phyloP scores from a whole-genome alignment of 2,329 filamentous ascomycete genomes.

The Xylaria polymorpha region DNA sequence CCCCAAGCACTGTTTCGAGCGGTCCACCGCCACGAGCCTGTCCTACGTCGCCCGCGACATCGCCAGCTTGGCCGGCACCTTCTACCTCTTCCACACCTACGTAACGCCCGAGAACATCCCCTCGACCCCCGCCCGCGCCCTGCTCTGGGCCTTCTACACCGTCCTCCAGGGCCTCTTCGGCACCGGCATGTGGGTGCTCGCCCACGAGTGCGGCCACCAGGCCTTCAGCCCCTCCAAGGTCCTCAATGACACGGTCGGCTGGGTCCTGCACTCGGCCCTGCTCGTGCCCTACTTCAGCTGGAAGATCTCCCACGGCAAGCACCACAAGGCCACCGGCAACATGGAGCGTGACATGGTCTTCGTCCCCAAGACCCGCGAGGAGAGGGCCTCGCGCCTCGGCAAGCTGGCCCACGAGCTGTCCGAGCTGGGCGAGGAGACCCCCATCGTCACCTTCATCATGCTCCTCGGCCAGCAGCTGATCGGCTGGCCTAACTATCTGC shows the following conservation, averaged over 20 bases:
- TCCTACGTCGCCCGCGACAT: constrained; percentile 88
- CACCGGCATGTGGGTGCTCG: constrained; percentile 95
- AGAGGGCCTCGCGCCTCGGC: constrained; percentile 81
- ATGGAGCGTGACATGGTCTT: constrained; percentile 99
- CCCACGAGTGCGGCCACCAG: constrained; percentile 97
- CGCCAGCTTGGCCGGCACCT: constrained; percentile 76
- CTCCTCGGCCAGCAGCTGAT: constrained; percentile 87
- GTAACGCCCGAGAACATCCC: constrained; percentile 87
- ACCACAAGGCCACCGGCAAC: constrained; percentile 98
- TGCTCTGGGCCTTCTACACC: constrained; percentile 74
- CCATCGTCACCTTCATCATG: constrained; percentile 79
- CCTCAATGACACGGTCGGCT: constrained; percentile 92
- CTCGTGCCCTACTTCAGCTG: constrained; percentile 98
- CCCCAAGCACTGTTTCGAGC: constrained; percentile 95
- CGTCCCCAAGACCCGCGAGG: constrained; percentile 88
- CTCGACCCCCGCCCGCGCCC: constrained; percentile 72
- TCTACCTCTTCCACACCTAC: constrained; percentile 89
- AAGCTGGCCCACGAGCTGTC: constrained; percentile 81
- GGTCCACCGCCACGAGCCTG: constrained; percentile 80
- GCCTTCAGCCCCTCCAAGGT: constrained; percentile 93
- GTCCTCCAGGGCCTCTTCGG: constrained; percentile 91
- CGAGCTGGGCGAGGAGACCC: constrained; percentile 95
- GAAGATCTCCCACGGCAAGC: constrained; percentile 99
- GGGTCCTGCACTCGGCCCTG: constrained; percentile 87
- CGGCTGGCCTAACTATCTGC: constrained; percentile 92